Base-by-base conservation (phyloP, 2,329 filamentous ascomycete species). In the Gaeumannomyces tritici region DNA sequence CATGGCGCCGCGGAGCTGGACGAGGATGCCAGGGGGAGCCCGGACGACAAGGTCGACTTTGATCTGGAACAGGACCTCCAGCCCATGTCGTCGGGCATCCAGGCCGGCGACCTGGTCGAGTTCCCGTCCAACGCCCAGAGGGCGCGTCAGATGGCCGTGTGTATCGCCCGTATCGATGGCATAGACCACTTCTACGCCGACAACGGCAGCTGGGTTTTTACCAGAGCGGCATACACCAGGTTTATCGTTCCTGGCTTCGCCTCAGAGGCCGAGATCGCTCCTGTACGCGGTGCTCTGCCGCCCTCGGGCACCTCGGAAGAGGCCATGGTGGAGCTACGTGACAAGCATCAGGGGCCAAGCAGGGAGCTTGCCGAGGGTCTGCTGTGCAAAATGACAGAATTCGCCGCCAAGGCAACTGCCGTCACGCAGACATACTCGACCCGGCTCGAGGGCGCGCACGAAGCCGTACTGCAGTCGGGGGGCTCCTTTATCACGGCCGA, bases 171-270 rank as follows among this genome's bases (percentile, higher is more conserved):
- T 61, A 76, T 81, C 65, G 76, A 80, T 54, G 77, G 77, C 24
- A 73, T 78, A 55, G 75, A 83, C 66, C 81, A 85, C 69, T 84
- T 80, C 69, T 85, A 84, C 69, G 78, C 80, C 33, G 76, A 70
- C 65, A 79, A 76, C 21, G 83, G 83, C 65, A 79, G 78, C 66
- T 79, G 77, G 73, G 79, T 83, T 69, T 79, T 81, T 69, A 76
- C 76, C 11, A 63, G 76, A 51, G 73, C 73, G 21, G 70, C 81
- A 33, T 74, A 71, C 56, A 75, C 80, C 1, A 70, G 79, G 47
- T 86, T 86, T 67, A 75, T 79, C 5, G 74, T 85, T 59, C 74
- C 76, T 9, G 71, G 73, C 2, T 86, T 85, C 65, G 76, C 74
- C 51, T 67, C 69, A 2, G 63, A 67, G 2, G 70, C 69, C 1